Evolutionary conservation across 2,329 filamentous ascomycete species (phyloP), one percentile per base, ranked within the genome.

Genomic region (Trichoderma harzianum): DNA sequence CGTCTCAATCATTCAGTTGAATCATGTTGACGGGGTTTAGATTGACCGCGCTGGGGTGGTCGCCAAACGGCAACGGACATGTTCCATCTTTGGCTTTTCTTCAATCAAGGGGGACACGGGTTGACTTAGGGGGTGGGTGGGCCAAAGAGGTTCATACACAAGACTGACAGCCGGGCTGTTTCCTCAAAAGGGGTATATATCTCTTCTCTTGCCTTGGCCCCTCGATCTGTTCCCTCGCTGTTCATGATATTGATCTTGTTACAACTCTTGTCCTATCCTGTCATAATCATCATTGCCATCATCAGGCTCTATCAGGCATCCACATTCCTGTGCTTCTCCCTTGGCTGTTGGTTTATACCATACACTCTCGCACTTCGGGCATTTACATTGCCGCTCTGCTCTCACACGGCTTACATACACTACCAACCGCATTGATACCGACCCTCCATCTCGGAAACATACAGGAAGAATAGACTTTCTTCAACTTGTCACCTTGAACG

Each of bases 301-400:
- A 61, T 39, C 30, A 18, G 10, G 26, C 55, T 30, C 28, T 36
- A 24, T n/a, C 57, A 14, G 12, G 36, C 66, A 39, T 5, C 16
- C 18, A 14, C 53, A 68, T 58, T 68, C 65, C 53, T 58, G 34
- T 58, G 53, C 55, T 61, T 21, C 55, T 53, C 55, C 47, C 53
- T 68, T 58, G 34, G 66, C 39, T 69, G 66, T 69, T 69, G 66
- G 68, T 32, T 66, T 70, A 55, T 64, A 57, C 39, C 67, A 63
- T 60, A 14, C 58, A 32, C 30, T 47, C 32, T 10, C 55, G 30
- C 36, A 55, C 60, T 30, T 62, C 58, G 61, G 28, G 34, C 57
- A 70, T 66, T 69, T 39, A 28, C 66, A 61, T 47, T 26, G 10
- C 34, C 24, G 21, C 63, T 5, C 28, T 53, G 11, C n/a, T 24